Base-by-base conservation (phyloP, 495 filamentous ascomycete genomes). In the Talaromyces proteolyticus region DNA sequence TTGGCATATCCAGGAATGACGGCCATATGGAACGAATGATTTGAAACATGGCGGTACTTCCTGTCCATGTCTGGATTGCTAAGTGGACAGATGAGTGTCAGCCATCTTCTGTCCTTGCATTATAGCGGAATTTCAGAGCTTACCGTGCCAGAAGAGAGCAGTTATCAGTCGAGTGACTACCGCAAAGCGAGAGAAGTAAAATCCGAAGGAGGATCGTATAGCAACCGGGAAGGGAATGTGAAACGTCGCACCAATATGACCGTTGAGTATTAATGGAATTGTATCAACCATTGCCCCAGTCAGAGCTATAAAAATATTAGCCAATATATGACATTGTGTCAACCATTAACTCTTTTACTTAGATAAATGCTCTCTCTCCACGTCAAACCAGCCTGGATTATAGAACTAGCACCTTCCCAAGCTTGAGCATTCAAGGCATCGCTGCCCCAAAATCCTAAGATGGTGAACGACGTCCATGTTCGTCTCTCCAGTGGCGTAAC, bases 311-410 rank as follows among this genome's bases (percentile, higher is more conserved):
- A n/a, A n/a, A n/a, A n/a, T n/a, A n/a, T n/a, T n/a, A n/a, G n/a
- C n/a, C n/a, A n/a, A n/a, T n/a, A n/a, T n/a, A n/a, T n/a, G n/a
- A n/a, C n/a, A n/a, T n/a, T n/a, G n/a, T n/a, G n/a, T n/a, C n/a
- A n/a, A n/a, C n/a, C n/a, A n/a, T n/a, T n/a, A n/a, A n/a, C n/a
- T n/a, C n/a, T n/a, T n/a, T n/a, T n/a, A n/a, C n/a, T n/a, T n/a
- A n/a, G n/a, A n/a, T n/a, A n/a, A 4, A 50, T 4, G 20, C 36
- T 18, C 22, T 50, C 47, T 19, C 34, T 64, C 70, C 69, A 79
- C 10, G 73, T 75, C 39, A 79, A 56, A 14, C 75, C 75, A 17
- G 75, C 62, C 24, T 74, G 69, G 42, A 79, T 68, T 52, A 77
- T 72, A 25, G 64, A 64, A 21, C 64, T 61, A n/a, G 68, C 63